Evolutionary conservation across 2,329 filamentous ascomycete genomes (phyloP), one percentile per base, ranked within the genome.

Genomic region (Phialemonium atrogriseum): DNA sequence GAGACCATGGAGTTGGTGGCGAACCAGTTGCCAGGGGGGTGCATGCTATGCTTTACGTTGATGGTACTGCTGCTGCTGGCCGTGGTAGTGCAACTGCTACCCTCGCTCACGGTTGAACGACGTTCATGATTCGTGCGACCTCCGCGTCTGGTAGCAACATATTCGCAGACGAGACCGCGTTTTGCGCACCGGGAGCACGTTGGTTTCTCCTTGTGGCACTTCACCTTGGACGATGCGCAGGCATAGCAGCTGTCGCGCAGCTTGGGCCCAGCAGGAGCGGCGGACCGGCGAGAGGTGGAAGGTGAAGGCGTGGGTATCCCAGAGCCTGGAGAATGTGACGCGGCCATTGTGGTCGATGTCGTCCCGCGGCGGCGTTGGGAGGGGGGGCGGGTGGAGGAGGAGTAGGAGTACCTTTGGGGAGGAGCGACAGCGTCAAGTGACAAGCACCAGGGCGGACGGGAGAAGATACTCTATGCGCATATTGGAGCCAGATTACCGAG

Each of bases 181-280:
- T 45, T 50, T 20, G 38, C 36, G 39, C 56, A 59, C 31, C 54
- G 47, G 5, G 48, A 44, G 30, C 56, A 59, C 22, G 44, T 45
- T 20, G 54, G 54, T 30, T 52, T 55, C 33, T 55, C 49, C 28
- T 54, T 50, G 34, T 36, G 28, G 36, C 53, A 54, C 41, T 48
- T 51, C 26, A 60, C 42, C 42, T 60, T 58, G 13, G 56, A 56
- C 11, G 37, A 35, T 5, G 55, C 52, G 40, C 55, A 59, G 23
- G 46, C 44, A n/a, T 54, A 45, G 37, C 56, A 60, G 34, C 54
- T 58, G 26, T 56, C 50, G 18, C 56, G 50, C 17, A 57, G 36
- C 32, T 54, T 55, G 21, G 45, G 36, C 20, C n/a, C n/a, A n/a
- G n/a, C n/a, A n/a, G n/a, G n/a, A n/a, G n/a, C n/a, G n/a, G n/a